phyloP scores from a whole-genome alignment of 345 rosid species.

The Mercurialis annua region DNA sequence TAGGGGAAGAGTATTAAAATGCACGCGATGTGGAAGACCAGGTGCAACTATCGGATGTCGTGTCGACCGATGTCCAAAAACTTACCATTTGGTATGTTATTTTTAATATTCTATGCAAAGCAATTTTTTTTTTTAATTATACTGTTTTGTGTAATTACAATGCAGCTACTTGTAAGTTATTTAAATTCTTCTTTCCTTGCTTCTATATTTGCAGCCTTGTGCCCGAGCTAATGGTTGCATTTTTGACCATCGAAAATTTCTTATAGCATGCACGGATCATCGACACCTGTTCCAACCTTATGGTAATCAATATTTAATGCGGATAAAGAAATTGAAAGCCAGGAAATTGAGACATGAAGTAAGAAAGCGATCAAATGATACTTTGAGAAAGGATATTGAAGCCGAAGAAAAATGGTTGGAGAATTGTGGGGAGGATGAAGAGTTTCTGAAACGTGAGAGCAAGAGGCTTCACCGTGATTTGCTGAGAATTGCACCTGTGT shows the following conservation, averaged over 20 bases:
- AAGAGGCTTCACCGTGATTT: slow-evolving; percentile 92
- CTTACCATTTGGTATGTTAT: slow-evolving; percentile 88
- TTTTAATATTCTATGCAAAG: slow-evolving; percentile 6
- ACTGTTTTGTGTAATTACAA: slow-evolving; percentile 8
- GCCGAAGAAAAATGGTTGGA: slow-evolving; percentile 99
- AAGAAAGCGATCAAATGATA: slow-evolving; percentile 80
- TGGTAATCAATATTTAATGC: slow-evolving; percentile 47
- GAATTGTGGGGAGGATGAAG: slow-evolving; percentile 99
- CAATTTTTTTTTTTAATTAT: not conserved
- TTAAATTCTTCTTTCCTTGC: slow-evolving; percentile 10
- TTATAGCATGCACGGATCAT: slow-evolving; percentile 96
- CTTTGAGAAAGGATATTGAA: slow-evolving; percentile 86
- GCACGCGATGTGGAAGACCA: slow-evolving; percentile 93
- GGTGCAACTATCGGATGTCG: slow-evolving; percentile 99
- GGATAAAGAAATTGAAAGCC: slow-evolving; percentile 74
- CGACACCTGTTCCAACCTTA: slow-evolving; percentile 80
- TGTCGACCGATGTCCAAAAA: slow-evolving; percentile 94
- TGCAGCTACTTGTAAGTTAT: slow-evolving; percentile 21
- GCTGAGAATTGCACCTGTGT: slow-evolving; percentile 89
- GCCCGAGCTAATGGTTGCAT: slow-evolving; percentile 92
- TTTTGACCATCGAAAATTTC: slow-evolving; percentile 96
- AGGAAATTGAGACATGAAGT: slow-evolving; percentile 73
- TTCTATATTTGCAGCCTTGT: slow-evolving; percentile 75
- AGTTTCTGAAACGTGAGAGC: slow-evolving; percentile 93
- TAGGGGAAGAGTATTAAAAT: slow-evolving; percentile 91